Conservation (phyloP, 2,329 filamentous ascomycete species). For the Nothopassalora personata region DNA sequence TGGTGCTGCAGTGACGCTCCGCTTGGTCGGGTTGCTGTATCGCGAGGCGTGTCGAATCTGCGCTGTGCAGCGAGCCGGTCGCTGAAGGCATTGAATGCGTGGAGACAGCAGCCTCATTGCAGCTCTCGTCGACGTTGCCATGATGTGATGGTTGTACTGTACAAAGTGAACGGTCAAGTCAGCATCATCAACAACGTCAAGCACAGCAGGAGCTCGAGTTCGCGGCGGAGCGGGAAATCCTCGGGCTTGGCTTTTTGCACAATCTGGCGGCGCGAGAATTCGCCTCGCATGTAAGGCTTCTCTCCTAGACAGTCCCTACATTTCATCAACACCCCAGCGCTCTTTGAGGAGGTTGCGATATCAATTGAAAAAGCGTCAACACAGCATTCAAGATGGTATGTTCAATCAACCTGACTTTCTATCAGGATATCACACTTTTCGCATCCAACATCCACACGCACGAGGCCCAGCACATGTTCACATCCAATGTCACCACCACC, state of each 20-base stretch:
- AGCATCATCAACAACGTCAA: background rate
- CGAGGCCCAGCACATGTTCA: background rate
- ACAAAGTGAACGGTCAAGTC: background rate
- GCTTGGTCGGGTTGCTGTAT: slow-evolving; percentile 33
- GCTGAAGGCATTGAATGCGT: slow-evolving; percentile 24
- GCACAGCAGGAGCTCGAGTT: background rate
- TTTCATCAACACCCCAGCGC: slow-evolving; percentile 7
- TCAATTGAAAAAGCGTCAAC: slow-evolving; percentile 21
- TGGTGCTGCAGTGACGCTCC: slow-evolving; percentile 22
- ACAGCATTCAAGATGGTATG: slow-evolving; percentile 27
- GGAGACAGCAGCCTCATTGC: slow-evolving; percentile 30
- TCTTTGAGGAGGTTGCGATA: slow-evolving; percentile 28
- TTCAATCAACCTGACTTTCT: background rate
- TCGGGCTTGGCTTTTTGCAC: background rate
- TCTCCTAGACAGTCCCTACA: background rate
- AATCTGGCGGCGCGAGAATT: background rate
- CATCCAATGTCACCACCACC: background rate
- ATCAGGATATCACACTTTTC: background rate
- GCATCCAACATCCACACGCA: background rate
- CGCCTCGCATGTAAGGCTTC: background rate
- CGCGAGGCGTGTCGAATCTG: slow-evolving; percentile 30
- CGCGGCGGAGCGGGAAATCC: background rate
- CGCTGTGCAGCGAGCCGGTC: slow-evolving; percentile 9
- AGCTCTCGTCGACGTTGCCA: slow-evolving; percentile 25
- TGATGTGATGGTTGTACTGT: slow-evolving; percentile 4